Conservation (phyloP, 495 filamentous ascomycete genomes). For the Cryomyces antarcticus region DNA sequence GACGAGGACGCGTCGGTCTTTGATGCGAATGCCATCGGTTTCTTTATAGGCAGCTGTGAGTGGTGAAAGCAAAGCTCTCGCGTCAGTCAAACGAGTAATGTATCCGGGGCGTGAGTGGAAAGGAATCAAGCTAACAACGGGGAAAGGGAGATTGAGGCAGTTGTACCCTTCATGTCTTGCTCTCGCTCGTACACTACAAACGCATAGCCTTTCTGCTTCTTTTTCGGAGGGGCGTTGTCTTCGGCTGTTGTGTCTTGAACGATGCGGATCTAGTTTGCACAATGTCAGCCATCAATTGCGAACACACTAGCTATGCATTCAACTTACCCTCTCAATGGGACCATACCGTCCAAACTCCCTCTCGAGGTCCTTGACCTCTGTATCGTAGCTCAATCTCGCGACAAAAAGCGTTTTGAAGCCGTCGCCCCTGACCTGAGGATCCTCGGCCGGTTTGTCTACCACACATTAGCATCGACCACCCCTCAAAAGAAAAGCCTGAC, state of each 20-base stretch:
- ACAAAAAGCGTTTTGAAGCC: slow-evolving; percentile 92
- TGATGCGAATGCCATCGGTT: slow-evolving; percentile 81
- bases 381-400: slow-evolving; percentile 70
- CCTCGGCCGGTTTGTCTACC: slow-evolving; percentile 26
- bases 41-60: slow-evolving; percentile 56
- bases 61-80: slow-evolving; percentile 1
- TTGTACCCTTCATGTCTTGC: slow-evolving; percentile 98
- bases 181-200: slow-evolving; percentile 96
- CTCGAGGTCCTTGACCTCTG: slow-evolving; percentile 75
- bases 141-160: slow-evolving; percentile 18
- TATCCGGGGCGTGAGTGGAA: slow-evolving; percentile 1
- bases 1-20: slow-evolving; percentile 75
- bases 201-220: slow-evolving; percentile 76
- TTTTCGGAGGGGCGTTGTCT: slow-evolving; percentile 58
- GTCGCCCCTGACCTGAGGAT: slow-evolving; percentile 76
- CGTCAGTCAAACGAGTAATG: slow-evolving; percentile 2
- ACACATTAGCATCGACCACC: not conserved
- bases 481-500: slow-evolving; percentile 14
- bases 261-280: slow-evolving; percentile 53
- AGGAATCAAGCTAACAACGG: no score
- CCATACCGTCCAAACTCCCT: slow-evolving; percentile 88
- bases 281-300: no score
- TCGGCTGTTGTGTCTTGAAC: slow-evolving; percentile 46
- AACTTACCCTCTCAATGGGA: slow-evolving; percentile 71
- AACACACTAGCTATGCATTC: no score